Evolutionary conservation across 2,329 filamentous ascomycete genomes (phyloP), one percentile per base, ranked within the genome.

Genomic region (Hypoxylon sp.): DNA sequence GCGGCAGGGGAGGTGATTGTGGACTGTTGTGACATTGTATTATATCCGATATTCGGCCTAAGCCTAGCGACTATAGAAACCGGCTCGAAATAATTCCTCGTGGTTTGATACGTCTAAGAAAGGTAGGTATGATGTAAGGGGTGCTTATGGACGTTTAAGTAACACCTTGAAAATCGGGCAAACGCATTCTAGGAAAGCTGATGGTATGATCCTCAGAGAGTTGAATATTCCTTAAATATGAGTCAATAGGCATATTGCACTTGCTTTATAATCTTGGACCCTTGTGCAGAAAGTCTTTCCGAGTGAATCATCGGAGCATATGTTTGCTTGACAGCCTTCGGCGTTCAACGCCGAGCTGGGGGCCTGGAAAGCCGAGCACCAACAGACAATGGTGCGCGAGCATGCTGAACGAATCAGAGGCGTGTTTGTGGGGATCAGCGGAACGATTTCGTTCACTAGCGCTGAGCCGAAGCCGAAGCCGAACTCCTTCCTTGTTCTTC

Each of bases 401-500:
- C 17, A 21, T 45, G 38, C n/a, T 58, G n/a, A 19, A 51, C 60
- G 43, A 69, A 67, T 69, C 34, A 59, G 28, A 58, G 9, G 28
- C 25, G 6, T 36, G 9, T n/a, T 10, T 14, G 65, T 65, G 58
- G 65, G n/a, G 53, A 51, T 13, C 17, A 17, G 0, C 19, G 2
- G 2, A 21, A 25, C 30, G 6, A 23, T 43, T 46, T 53, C 32
- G 45, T 52, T 25, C 23, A 49, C 41, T 30, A 7, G 48, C 3
- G 32, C 49, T 48, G 68, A 72, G 66, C 74, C 71, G 70, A 74
- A 75, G 73, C 76, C 75, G 75, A 78, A 72, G 63, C 75, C 76
- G 75, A 76, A 60, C 51, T 13, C 13, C 52, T 25, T 7, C 65
- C 68, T 59, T 64, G n/a, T 43, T 23, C 7, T 25, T 25, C 14